These are phyloP conservation scores for Trichomonas tenax DNA, from an alignment of 208 protist genomes.

Conservation along the genomic window DNA sequence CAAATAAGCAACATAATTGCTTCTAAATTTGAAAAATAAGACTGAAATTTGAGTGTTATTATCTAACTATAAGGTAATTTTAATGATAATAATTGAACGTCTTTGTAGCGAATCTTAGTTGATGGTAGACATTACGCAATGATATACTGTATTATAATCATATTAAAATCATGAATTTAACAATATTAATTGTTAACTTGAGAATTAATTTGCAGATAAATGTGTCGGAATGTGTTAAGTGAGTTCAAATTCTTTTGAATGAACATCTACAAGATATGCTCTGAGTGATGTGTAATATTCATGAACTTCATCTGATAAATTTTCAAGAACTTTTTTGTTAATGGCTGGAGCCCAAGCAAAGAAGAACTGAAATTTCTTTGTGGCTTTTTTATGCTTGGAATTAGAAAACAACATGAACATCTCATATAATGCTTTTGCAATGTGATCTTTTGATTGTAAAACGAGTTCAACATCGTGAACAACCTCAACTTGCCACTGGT, in stretches of 20 bases:
- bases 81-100: too few species aligned
- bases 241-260: neutral
- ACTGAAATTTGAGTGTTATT: too few species aligned
- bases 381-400: neutral
- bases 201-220: too few species aligned
- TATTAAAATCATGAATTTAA: too few species aligned
- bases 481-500: neutral
- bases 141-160: too few species aligned
- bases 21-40: too few species aligned
- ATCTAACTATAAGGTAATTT: too few species aligned
- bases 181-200: too few species aligned
- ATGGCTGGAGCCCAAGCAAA: neutral
- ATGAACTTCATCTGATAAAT: neutral
- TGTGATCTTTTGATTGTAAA: neutral
- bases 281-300: neutral
- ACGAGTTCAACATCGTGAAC: slow-evolving; percentile 9
- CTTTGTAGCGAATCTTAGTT: too few species aligned
- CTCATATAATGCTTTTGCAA: neutral
- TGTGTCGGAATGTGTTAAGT: too few species aligned
- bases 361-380: neutral
- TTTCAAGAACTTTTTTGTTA: neutral
- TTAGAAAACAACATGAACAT: neutral
- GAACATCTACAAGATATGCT: neutral
- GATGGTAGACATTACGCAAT: too few species aligned
- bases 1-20: too few species aligned